Conservation (phyloP, 108 stramenopile species). For the Skeletonema marinoi region DNA sequence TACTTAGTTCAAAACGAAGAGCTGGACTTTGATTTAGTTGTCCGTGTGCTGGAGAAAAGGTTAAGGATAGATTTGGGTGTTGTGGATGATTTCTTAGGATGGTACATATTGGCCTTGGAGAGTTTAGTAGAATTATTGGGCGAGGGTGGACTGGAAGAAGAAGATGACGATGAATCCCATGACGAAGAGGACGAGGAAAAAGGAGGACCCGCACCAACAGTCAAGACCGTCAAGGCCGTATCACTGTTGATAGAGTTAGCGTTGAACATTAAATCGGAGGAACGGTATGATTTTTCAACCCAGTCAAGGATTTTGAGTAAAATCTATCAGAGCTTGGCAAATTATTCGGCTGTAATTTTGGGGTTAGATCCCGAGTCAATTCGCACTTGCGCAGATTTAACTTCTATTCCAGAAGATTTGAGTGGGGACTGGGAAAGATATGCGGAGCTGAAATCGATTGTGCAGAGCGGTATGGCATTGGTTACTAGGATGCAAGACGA, state of each 20-base stretch:
- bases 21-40: conserved; percentile 73
- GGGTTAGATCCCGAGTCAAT: conserved; percentile 65
- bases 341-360: conserved; percentile 55
- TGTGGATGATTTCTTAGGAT: conserved; percentile 31
- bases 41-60: conserved; percentile 70
- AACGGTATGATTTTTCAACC: conserved; percentile 9
- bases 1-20: conserved; percentile 66
- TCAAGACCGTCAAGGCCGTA: conserved; percentile 52
- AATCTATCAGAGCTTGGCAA: conserved; percentile 51
- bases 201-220: conserved; percentile 26
- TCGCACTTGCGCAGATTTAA: conserved; percentile 15
- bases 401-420: conserved; percentile 9
- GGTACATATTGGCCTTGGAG: conserved; percentile 55
- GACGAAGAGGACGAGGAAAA: conserved; percentile 31
- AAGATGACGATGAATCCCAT: conserved; percentile 41
- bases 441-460: conserved; percentile 41
- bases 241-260: conserved; percentile 52
- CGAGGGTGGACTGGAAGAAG: conserved; percentile 52
- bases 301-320: conserved; percentile 32
- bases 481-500: background rate
- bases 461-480: conserved; percentile 12
- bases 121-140: conserved; percentile 64
- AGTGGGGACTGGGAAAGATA: conserved; percentile 25
- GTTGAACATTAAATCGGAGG: conserved; percentile 16
- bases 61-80: conserved; percentile 43